Evolutionary conservation across 2,329 filamentous ascomycete species (phyloP).

Genomic region (Teratosphaeria gauchensis): DNA sequence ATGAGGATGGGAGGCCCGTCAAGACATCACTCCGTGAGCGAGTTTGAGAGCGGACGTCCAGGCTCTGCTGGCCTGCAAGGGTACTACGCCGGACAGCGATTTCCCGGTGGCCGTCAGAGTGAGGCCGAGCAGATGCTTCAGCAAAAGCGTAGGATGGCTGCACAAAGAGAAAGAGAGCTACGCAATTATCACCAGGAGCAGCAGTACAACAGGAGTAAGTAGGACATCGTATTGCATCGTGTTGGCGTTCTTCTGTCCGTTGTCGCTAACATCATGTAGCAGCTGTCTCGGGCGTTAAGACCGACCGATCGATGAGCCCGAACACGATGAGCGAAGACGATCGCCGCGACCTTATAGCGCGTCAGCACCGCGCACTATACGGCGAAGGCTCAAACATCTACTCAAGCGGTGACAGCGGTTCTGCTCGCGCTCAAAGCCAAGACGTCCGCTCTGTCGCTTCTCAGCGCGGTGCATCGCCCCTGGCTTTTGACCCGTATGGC

Average conservation of each 20-base stretch:
- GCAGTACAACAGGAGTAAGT: slow-evolving; percentile 97
- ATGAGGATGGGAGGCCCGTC: slow-evolving; percentile 57
- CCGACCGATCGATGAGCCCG: slow-evolving; percentile 76
- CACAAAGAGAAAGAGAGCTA: slow-evolving; percentile 96
- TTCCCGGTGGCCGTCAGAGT: slow-evolving; percentile 72
- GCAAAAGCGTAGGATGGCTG: slow-evolving; percentile 97
- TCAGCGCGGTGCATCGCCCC: slow-evolving; percentile 67
- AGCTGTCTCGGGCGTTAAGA: slow-evolving; percentile 67
- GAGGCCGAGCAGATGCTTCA: slow-evolving; percentile 98
- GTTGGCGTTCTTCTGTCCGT: neutral
- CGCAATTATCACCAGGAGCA: slow-evolving; percentile 99
- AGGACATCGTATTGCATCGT: neutral
- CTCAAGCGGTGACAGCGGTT: slow-evolving; percentile 57
- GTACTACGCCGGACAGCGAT: slow-evolving; percentile 89
- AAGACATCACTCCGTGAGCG: slow-evolving; percentile 75
- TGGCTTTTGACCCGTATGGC: slow-evolving; percentile 64
- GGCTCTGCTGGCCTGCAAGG: slow-evolving; percentile 75
- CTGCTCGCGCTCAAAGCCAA: slow-evolving; percentile 55
- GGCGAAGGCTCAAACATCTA: slow-evolving; percentile 62
- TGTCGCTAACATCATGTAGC: slow-evolving; percentile 32
- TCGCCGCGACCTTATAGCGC: slow-evolving; percentile 88
- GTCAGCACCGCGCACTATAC: slow-evolving; percentile 90
- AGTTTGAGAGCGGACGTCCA: slow-evolving; percentile 68
- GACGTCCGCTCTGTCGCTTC: slow-evolving; percentile 52
- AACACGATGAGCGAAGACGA: slow-evolving; percentile 89